Conservation (phyloP, 768 basidiomycete species). For the Lepiota brunneoincarnata region DNA sequence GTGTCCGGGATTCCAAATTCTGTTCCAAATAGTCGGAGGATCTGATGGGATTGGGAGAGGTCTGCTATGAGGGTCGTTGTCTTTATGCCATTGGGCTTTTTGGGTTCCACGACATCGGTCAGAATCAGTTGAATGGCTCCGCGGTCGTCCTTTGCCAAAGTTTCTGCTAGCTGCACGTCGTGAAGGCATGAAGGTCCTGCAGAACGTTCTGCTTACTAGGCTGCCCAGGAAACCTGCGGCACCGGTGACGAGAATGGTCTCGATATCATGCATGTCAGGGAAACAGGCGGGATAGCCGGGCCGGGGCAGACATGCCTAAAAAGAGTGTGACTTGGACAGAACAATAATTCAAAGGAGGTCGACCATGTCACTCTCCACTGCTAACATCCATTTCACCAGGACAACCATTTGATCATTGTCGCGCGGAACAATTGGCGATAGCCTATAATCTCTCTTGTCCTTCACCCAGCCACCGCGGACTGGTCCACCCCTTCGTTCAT, state of each 20-base stretch:
- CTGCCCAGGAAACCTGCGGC: conserved; percentile 40
- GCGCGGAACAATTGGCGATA: conserved; percentile 1
- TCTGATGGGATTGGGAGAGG: conserved; percentile 33
- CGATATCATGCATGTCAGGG: conserved; percentile 9
- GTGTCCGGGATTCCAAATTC: conserved; percentile 38
- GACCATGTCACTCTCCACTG: not conserved
- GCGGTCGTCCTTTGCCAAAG: conserved; percentile 25
- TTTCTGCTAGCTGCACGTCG: conserved; percentile 30
- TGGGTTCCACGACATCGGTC: conserved; percentile 45
- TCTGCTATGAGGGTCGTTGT: conserved; percentile 36
- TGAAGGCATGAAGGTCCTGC: not conserved
- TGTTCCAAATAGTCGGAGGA: conserved; percentile 37
- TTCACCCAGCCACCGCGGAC: not conserved
- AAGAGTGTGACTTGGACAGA: not conserved
- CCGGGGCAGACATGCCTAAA: not conserved
- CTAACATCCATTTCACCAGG: conserved; percentile 1
- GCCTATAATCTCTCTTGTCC: conserved; percentile 2
- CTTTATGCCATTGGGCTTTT: conserved; percentile 22
- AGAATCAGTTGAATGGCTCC: conserved; percentile 45
- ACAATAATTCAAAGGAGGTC: not conserved
- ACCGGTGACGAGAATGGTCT: conserved; percentile 41
- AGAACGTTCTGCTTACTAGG: conserved; percentile 26
- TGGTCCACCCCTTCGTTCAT: conserved; percentile 3
- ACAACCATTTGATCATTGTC: conserved; percentile 8
- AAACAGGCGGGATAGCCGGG: not conserved